A percentile compares a stretch with the other conserved stretches of the same genome.
Evolutionary conservation across 2,329 filamentous ascomycete species (phyloP).

Genomic region (Beauveria pseudobassiana): DNA sequence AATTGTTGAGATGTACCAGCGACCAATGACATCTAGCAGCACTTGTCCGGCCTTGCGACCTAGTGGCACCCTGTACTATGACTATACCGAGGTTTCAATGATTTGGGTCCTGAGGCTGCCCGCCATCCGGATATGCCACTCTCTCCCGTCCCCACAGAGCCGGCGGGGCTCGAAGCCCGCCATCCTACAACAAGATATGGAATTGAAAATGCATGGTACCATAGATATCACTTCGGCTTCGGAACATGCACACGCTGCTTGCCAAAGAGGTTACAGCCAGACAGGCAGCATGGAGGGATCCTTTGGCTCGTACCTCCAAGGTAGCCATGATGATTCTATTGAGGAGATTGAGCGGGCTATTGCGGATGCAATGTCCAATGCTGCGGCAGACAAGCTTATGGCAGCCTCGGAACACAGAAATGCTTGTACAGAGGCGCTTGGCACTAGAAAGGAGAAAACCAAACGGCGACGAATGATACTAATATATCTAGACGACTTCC

Average conservation of each 20-base stretch:
- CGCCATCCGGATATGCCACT: constrained; percentile 18
- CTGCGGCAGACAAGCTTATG: constrained; percentile 5
- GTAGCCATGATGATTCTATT: constrained; percentile 10
- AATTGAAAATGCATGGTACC: background rate
- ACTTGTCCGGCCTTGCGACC: constrained; percentile 22
- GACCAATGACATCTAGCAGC: constrained; percentile 20
- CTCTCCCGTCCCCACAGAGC: constrained; percentile 24
- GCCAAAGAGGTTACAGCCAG: background rate
- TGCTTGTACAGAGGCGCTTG: background rate
- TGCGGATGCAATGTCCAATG: constrained; percentile 10
- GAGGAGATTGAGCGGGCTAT: constrained; percentile 10
- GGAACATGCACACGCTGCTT: background rate
- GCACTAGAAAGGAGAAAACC: background rate
- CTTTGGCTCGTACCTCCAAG: constrained; percentile 8
- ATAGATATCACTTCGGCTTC: background rate
- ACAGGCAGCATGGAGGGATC: constrained; percentile 1
- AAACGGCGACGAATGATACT: constrained; percentile 4
- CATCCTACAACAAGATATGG: constrained; percentile 20
- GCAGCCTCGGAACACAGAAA: background rate
- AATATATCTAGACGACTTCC: background rate
- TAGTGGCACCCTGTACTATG: constrained; percentile 39
- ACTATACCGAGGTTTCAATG: constrained; percentile 46
- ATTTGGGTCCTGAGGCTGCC: constrained; percentile 15
- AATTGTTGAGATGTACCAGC: constrained; percentile 40
- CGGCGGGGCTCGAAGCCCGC: constrained; percentile 19